Percentiles rank a stretch among this genome's conserved stretches.
Conservation (phyloP, 2,329 filamentous ascomycete genomes). For the Fusarium sp. region DNA sequence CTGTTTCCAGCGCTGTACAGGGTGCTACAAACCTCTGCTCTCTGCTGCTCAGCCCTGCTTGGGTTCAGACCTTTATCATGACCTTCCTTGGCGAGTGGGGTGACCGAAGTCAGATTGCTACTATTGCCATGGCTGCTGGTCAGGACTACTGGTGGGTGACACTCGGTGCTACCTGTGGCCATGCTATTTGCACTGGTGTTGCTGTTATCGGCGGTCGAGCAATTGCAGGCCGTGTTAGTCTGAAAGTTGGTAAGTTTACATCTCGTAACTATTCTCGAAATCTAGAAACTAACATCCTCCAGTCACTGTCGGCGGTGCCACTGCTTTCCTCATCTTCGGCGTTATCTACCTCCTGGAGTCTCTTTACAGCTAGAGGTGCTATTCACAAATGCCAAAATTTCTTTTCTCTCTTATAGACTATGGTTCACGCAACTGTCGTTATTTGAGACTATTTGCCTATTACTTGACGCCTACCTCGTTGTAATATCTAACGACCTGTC, state of each 20-base stretch:
- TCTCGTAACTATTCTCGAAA: neutral
- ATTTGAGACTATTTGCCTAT: constrained; percentile 31
- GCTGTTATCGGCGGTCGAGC: constrained; percentile 93
- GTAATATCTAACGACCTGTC: constrained; percentile 44
- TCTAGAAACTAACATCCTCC: constrained; percentile 42
- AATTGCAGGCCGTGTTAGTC: constrained; percentile 92
- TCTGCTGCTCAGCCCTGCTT: constrained; percentile 90
- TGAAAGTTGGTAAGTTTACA: constrained; percentile 86
- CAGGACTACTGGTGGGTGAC: constrained; percentile 99
- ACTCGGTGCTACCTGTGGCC: constrained; percentile 85
- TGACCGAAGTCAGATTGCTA: constrained; percentile 96
- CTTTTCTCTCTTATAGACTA: constrained; percentile 26
- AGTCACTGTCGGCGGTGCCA: constrained; percentile 94
- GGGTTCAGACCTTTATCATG: constrained; percentile 99
- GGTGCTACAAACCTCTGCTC: constrained; percentile 90
- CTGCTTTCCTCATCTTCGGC: constrained; percentile 91
- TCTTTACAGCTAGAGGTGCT: constrained; percentile 64
- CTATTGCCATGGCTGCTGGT: constrained; percentile 97
- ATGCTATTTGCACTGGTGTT: constrained; percentile 89
- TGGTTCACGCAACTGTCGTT: constrained; percentile 23
- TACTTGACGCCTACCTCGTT: constrained; percentile 38
- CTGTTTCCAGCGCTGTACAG: constrained; percentile 59
- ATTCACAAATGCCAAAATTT: constrained; percentile 16
- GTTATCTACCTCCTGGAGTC: constrained; percentile 91
- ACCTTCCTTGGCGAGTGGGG: constrained; percentile 99